phyloP scores from a whole-genome alignment of 805 yeast species.

The Zygosaccharomyces bailii region DNA sequence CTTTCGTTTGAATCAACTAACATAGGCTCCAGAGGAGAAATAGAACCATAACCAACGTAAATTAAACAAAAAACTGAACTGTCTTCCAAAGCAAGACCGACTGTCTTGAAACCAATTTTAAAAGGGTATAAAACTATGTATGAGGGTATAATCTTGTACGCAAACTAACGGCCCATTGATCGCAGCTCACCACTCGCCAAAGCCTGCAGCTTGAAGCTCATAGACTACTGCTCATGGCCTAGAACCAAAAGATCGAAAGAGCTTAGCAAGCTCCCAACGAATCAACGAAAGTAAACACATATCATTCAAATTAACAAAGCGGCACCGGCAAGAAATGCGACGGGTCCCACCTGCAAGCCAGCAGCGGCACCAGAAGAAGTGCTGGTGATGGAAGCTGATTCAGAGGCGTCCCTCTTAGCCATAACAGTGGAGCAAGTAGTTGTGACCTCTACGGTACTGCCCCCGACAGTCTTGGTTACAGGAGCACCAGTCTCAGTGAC shows the following conservation, averaged over 20 bases:
- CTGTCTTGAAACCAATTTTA: not conserved
- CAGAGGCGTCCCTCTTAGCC: constrained; percentile 38
- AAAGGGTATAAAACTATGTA: not conserved
- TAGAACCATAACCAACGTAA: too few relatives aligned
- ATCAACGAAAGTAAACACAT: not conserved
- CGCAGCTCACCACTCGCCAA: not conserved
- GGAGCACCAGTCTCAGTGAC: constrained; percentile 12
- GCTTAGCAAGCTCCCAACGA: not conserved
- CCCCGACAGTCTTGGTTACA: constrained; percentile 34
- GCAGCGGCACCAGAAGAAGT: constrained; percentile 47
- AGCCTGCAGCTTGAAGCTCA: not conserved
- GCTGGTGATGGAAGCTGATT: constrained; percentile 41
- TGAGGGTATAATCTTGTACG: not conserved
- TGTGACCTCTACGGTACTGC: constrained; percentile 45
- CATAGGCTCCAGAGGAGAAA: too few relatives aligned
- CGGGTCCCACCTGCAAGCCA: constrained; percentile 26
- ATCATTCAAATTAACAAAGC: constrained; percentile 27
- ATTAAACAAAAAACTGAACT: too few relatives aligned
- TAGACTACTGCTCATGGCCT: not conserved
- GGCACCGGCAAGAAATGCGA: constrained; percentile 26
- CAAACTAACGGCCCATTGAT: not conserved
- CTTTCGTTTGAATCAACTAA: too few relatives aligned
- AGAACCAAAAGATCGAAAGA: not conserved
- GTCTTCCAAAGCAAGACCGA: too few relatives aligned
- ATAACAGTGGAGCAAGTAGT: constrained; percentile 41